Percentiles rank a stretch among this genome's conserved stretches.
phyloP scores from a whole-genome alignment of 371 early-diverging fungal genomes.

The Mucor sp. region DNA sequence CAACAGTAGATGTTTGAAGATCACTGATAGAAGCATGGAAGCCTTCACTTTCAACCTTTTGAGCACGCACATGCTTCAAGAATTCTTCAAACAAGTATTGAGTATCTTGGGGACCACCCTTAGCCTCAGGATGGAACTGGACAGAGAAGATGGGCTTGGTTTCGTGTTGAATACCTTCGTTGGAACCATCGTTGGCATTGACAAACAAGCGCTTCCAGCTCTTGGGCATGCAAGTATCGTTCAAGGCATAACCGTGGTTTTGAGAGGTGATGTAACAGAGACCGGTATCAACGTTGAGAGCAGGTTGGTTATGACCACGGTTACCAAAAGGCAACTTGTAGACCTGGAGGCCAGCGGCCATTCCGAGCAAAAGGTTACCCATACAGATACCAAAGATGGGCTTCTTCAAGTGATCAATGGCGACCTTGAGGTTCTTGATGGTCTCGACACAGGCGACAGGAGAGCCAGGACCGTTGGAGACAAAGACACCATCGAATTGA shows the following conservation, averaged over 20 bases:
- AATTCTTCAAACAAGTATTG: conserved; percentile 80
- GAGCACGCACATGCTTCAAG: conserved; percentile 27
- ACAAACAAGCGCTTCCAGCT: conserved; percentile 85
- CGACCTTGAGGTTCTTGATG: conserved; percentile 67
- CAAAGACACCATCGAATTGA: conserved; percentile 86
- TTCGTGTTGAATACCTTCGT: conserved; percentile 86
- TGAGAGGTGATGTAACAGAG: conserved; percentile 81
- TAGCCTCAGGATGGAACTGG: conserved; percentile 95
- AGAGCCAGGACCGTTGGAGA: conserved; percentile 95
- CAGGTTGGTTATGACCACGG: conserved; percentile 97
- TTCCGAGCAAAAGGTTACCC: conserved; percentile 91
- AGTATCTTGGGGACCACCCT: conserved; percentile 90
- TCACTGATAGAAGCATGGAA: conserved; percentile 11
- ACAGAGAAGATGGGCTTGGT: conserved; percentile 78
- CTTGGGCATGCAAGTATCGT: conserved; percentile 63
- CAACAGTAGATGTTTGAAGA: conserved; percentile 21
- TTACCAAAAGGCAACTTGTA: conserved; percentile 95
- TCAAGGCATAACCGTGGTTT: conserved; percentile 91
- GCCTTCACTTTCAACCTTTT: conserved; percentile 17
- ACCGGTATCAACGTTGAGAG: conserved; percentile 70
- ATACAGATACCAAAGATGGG: conserved; percentile 98
- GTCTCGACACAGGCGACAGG: conserved; percentile 72
- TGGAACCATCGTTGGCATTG: conserved; percentile 91
- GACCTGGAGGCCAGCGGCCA: conserved; percentile 83
- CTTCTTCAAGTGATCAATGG: conserved; percentile 62